Evolutionary conservation across 2,329 filamentous ascomycete species (phyloP), one percentile per base, ranked within the genome.

Genomic region (Colletotrichum echinochloae): DNA sequence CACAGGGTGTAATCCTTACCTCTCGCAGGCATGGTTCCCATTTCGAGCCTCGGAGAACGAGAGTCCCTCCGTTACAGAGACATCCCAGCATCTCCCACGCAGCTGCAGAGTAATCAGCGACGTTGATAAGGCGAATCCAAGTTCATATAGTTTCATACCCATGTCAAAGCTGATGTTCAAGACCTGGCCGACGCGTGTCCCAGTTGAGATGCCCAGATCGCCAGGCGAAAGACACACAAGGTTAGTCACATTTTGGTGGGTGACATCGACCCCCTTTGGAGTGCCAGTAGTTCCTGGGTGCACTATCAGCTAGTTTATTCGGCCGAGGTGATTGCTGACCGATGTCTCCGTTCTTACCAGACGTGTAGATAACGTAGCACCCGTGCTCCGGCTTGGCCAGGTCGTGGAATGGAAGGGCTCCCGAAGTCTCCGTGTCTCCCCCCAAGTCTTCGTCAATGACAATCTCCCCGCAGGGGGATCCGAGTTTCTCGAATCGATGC

Each of bases 151-250:
- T 20, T 44, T 77, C 85, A 74, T 80, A 88, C 87, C 86, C 87
- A 90, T 89, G 72, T 90, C 88, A 72, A 90, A 90, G 59, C 85
- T 86, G 49, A 90, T 84, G 70, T 86, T 89, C 49, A 90, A 79
- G 4, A 89, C 80, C 65, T 88, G 87, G 2, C 84, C 86, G 7
- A 90, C 87, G 14, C 82, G 82, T 6, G 81, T 85, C 14, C 87
- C 87, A 2, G 80, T 76, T 14, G 74, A 78, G 59, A 90, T 85
- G 4, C 83, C 84, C 28, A 90, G 75, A 63, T 83, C 83, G 3
- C 55, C 63, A n/a, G 48, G 68, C 16, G 49, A 63, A 9, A 28
- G 51, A 51, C 46, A 60, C 20, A 59, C 54, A 30, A 56, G 48
- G 41, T 71, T 73, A 26, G 71, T 73, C 28, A 71, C 72, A 37